A percentile compares a stretch with the other conserved stretches of the same genome.
Conservation (phyloP, 2,329 filamentous ascomycete genomes). For the Fusarium secorum region DNA sequence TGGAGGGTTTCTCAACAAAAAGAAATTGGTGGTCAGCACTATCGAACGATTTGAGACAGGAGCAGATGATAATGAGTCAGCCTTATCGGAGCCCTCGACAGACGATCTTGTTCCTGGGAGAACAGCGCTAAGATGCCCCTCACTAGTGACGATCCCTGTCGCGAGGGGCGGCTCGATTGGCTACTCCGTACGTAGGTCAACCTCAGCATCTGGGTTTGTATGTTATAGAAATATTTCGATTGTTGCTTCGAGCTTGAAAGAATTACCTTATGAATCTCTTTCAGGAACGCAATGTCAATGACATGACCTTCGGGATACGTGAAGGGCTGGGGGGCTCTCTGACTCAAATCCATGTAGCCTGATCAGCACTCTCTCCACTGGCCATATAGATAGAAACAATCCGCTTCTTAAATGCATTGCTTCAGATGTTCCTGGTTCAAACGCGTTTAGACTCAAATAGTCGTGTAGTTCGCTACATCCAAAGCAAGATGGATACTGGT, state of each 20-base stretch:
- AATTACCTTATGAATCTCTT: too few relatives aligned
- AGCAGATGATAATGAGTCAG: neutral
- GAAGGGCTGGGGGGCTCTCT: neutral
- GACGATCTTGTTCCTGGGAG: neutral
- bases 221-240: neutral
- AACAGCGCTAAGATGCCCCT: neutral
- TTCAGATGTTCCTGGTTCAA: neutral
- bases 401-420: neutral
- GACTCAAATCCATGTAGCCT: too few relatives aligned
- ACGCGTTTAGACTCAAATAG: accelerated
- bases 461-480: accelerated
- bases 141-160: neutral
- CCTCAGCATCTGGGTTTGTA: neutral
- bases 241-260: too few relatives aligned
- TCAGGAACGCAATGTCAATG: too few relatives aligned
- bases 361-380: neutral
- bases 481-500: neutral
- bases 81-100: neutral
- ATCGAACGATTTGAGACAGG: neutral
- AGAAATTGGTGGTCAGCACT: neutral
- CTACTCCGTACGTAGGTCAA: too few relatives aligned
- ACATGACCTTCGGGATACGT: accelerated
- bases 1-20: neutral
- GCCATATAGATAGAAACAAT: neutral
- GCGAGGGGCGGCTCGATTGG: neutral